Evolutionary conservation across 2,329 filamentous ascomycete species (phyloP), one percentile per base, ranked within the genome.

Genomic region (Gremmenia infestans): DNA sequence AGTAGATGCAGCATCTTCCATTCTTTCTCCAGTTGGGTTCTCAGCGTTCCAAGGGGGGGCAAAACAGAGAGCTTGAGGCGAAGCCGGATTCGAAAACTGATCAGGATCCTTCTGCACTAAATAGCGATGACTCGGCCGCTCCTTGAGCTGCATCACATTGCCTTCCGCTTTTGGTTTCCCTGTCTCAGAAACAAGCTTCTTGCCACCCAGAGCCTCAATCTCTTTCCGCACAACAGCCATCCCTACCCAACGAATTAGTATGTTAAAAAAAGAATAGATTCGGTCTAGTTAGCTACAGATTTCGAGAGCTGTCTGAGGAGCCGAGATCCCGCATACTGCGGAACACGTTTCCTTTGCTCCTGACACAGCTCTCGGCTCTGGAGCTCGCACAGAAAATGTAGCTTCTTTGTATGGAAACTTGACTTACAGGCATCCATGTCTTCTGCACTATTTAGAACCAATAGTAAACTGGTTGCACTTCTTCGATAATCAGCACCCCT

Each of bases 361-460:
- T 32, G 9, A 9, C 28, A 32, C 9, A 32, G 28, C 28, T 32
- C 28, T 32, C 28, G 8, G 8, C 2, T 32, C 28, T 9, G 9
- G 28, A 32, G 28, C 28, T 32, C 28, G 9, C 28, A 32, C 28
- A 11, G 8, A 32, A 11, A 32, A 32, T 32, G 28, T 32, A 32
- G 25, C 9, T 32, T 32, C 28, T 32, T 32, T 32, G 28, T 32
- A 32, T 11, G 9, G 28, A 9, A 32, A 32, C 28, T 32, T 32
- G 28, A 32, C 28, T 32, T 32, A 32, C 89, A 94, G 45, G 76
- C 73, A 57, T 91, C 86, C 87, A 93, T 89, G 46, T 89, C 85
- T 60, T 87, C 82, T 2, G 86, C 84, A 58, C 75, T 83, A 52
- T 90, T 83, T 60, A 92, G 85, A 0, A 93, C 82, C 68, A 94